These are phyloP conservation scores for Nothomitra cinnamomea DNA, from an alignment of 2,329 filamentous ascomycete species.

Conservation along the genomic window DNA sequence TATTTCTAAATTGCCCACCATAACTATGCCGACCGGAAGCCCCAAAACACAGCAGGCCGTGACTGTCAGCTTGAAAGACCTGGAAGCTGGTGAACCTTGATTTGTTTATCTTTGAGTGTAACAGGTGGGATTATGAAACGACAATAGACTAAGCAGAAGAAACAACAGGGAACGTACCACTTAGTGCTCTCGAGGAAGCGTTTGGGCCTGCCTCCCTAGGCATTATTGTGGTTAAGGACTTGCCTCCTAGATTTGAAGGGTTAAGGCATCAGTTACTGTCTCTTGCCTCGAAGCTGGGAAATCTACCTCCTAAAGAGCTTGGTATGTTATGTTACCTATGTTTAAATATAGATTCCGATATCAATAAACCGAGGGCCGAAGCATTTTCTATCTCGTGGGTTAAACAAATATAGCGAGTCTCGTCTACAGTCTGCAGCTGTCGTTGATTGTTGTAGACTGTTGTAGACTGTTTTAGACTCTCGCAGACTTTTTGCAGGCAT, in stretches of 20 bases:
- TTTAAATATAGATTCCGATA: conserved; percentile 8
- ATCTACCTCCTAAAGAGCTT: conserved; percentile 53
- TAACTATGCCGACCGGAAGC: background rate
- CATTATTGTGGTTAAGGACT: conserved; percentile 81
- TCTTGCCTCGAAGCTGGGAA: conserved; percentile 77
- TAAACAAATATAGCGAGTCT: too few relatives aligned
- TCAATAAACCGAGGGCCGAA: conserved; percentile 8
- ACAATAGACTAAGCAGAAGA: conserved; percentile 1
- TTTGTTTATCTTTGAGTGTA: background rate
- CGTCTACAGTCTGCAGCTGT: too few relatives aligned
- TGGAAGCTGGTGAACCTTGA: conserved; percentile 25
- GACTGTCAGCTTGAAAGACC: conserved; percentile 30
- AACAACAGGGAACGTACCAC: conserved; percentile 40
- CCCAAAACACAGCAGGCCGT: conserved; percentile 13
- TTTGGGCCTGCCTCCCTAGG: conserved; percentile 85
- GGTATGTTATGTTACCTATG: too few relatives aligned
- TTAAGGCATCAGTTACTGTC: conserved; percentile 62
- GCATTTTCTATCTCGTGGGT: too few relatives aligned
- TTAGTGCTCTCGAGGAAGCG: conserved; percentile 53
- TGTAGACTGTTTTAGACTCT: too few relatives aligned
- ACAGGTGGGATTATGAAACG: conserved; percentile 7
- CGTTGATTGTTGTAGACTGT: too few relatives aligned
- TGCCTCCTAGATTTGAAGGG: conserved; percentile 53
- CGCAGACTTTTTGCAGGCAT: too few relatives aligned
- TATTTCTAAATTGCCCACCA: background rate